phyloP scores from a whole-genome alignment of 495 filamentous ascomycete species.

The Aspergillus kassunensis region DNA sequence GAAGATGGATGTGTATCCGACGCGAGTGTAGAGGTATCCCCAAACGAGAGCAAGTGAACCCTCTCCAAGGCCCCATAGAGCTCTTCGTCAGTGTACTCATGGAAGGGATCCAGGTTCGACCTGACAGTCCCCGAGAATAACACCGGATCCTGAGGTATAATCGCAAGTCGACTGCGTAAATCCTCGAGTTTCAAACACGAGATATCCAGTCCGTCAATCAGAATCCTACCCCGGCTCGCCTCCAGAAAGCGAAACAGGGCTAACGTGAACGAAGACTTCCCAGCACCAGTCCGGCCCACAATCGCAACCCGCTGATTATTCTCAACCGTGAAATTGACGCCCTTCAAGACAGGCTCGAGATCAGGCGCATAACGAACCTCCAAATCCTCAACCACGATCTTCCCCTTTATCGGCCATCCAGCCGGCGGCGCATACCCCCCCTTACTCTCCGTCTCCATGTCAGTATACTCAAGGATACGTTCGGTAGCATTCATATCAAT shows the following conservation, averaged over 20 bases:
- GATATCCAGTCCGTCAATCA: slow-evolving; percentile 74
- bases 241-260: slow-evolving; percentile 83
- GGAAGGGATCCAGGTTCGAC: too few species aligned
- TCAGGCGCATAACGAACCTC: slow-evolving; percentile 74
- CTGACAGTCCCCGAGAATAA: too few species aligned
- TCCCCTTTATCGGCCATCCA: slow-evolving; percentile 75
- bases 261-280: slow-evolving; percentile 79
- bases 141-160: slow-evolving; percentile 85
- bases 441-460: slow-evolving; percentile 64
- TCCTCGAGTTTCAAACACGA: slow-evolving; percentile 70
- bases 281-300: slow-evolving; percentile 81
- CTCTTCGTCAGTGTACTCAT: too few species aligned
- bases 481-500: slow-evolving; percentile 84
- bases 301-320: slow-evolving; percentile 76
- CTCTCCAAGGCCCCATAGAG: too few species aligned
- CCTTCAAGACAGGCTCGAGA: slow-evolving; percentile 71
- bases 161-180: slow-evolving; percentile 69
- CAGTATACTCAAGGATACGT: slow-evolving; percentile 75
- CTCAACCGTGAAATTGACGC: slow-evolving; percentile 64
- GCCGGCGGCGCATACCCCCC: slow-evolving; percentile 58
- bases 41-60: too few species aligned
- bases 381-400: slow-evolving; percentile 67
- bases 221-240: slow-evolving; percentile 63
- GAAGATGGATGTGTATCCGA: too few species aligned
- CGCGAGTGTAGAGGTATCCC: neutral